Percentiles rank a stretch among this genome's conserved stretches.
Conservation (phyloP, 2,329 filamentous ascomycete species). For the Aureobasidium melanogenum region DNA sequence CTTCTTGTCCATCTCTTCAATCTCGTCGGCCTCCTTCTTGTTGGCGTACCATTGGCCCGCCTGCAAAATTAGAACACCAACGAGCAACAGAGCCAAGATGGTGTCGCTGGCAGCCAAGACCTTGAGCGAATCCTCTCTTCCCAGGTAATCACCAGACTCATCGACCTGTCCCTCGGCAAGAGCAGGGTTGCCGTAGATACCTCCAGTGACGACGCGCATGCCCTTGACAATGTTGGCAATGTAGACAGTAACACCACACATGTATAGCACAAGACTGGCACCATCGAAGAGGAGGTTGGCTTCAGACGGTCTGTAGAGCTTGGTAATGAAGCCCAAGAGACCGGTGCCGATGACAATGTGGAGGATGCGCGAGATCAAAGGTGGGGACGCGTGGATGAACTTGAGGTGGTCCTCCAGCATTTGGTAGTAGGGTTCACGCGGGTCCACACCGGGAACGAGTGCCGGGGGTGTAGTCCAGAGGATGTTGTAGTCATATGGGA, state of each 20-base stretch:
- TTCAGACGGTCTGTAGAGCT: slow-evolving; percentile 89
- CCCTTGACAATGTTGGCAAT: slow-evolving; percentile 96
- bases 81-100: slow-evolving; percentile 82
- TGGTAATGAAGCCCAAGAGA: slow-evolving; percentile 80
- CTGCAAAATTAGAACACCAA: slow-evolving; percentile 87
- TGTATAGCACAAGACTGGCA: slow-evolving; percentile 61
- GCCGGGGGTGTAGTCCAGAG: slow-evolving; percentile 66
- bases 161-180: slow-evolving; percentile 29
- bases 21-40: slow-evolving; percentile 79
- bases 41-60: slow-evolving; percentile 98
- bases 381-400: slow-evolving; percentile 84
- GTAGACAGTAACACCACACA: slow-evolving; percentile 86
- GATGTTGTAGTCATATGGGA: slow-evolving; percentile 91
- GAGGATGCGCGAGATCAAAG: slow-evolving; percentile 84
- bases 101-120: slow-evolving; percentile 93
- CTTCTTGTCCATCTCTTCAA: slow-evolving; percentile 53
- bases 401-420: slow-evolving; percentile 83
- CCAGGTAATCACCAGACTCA: slow-evolving; percentile 55
- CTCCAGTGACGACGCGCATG: slow-evolving; percentile 69
- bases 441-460: slow-evolving; percentile 14
- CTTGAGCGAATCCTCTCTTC: slow-evolving; percentile 79
- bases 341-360: slow-evolving; percentile 87
- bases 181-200: slow-evolving; percentile 50
- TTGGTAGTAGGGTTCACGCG: slow-evolving; percentile 60
- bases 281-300: slow-evolving; percentile 93